Evolutionary conservation across 805 yeast genomes (phyloP).

Genomic region (Priceomyces castillae): DNA sequence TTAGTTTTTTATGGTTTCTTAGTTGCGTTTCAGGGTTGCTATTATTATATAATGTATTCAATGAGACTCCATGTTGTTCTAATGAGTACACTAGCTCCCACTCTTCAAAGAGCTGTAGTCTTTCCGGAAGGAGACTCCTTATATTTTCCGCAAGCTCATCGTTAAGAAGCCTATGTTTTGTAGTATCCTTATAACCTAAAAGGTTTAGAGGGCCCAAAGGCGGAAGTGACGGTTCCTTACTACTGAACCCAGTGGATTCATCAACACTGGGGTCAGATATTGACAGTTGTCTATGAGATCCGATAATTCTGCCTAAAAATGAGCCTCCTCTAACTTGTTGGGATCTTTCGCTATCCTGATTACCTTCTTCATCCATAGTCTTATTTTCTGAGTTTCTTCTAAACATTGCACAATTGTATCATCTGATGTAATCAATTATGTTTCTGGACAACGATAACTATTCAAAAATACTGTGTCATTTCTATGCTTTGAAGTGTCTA

Average conservation of each 20-base stretch:
- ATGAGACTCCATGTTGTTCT: constrained; percentile 89
- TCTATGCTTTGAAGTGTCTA: neutral
- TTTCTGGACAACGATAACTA: no score
- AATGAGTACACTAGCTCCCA: constrained; percentile 83
- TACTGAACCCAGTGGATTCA: neutral
- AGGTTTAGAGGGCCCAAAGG: constrained; percentile 58
- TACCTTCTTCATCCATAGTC: neutral
- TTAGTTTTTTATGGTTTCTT: constrained; percentile 14
- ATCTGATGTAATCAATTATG: neutral
- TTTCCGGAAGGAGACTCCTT: constrained; percentile 67
- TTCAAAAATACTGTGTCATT: no score
- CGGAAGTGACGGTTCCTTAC: constrained; percentile 18
- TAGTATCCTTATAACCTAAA: constrained; percentile 56
- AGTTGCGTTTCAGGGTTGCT: constrained; percentile 44
- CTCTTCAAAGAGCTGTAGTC: constrained; percentile 70
- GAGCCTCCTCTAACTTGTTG: neutral
- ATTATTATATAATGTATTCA: constrained; percentile 69
- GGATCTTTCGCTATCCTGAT: neutral
- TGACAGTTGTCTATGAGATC: neutral
- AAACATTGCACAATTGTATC: neutral
- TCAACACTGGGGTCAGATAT: neutral
- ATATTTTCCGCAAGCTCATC: constrained; percentile 70
- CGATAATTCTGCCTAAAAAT: neutral
- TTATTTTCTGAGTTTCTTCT: neutral
- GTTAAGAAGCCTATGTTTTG: constrained; percentile 58